Evolutionary conservation across 2,329 filamentous ascomycete genomes (phyloP).

Genomic region (Verticillium tricorpus): DNA sequence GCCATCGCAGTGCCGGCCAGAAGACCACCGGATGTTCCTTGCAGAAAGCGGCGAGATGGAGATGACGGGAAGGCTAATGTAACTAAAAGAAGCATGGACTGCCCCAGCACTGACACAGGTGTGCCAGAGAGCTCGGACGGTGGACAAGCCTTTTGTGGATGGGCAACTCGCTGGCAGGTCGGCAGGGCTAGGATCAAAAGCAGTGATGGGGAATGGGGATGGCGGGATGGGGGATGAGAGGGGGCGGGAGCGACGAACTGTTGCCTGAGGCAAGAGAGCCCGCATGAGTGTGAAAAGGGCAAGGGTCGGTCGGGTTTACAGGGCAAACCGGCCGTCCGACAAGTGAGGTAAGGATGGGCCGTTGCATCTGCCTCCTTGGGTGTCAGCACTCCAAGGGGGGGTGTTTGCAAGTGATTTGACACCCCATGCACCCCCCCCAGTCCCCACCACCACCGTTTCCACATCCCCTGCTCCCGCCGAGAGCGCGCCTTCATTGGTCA

Average conservation of each 20-base stretch:
- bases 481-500: constrained; percentile 5
- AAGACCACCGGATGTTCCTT: constrained; percentile 4
- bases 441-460: too few relatives aligned
- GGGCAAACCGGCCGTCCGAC: neutral
- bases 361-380: neutral
- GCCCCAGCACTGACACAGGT: constrained; percentile 5
- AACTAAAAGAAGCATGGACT: constrained; percentile 6
- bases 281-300: neutral
- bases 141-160: neutral
- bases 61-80: constrained; percentile 13
- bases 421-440: constrained; percentile 1
- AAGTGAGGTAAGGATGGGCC: neutral
- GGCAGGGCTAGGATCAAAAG: constrained; percentile 6
- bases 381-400: neutral
- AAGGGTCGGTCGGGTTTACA: neutral
- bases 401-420: neutral
- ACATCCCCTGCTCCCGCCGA: constrained; percentile 2
- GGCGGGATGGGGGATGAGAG: neutral
- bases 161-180: constrained; percentile 3
- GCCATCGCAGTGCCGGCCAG: neutral
- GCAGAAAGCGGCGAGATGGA: constrained; percentile 3
- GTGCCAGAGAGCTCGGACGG: neutral
- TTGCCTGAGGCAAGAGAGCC: neutral
- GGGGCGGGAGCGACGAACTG: neutral
- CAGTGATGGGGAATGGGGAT: neutral